Percentiles rank a stretch among this genome's conserved stretches.
Conservation (phyloP, 768 basidiomycete genomes). For the Kondoa subrosea region DNA sequence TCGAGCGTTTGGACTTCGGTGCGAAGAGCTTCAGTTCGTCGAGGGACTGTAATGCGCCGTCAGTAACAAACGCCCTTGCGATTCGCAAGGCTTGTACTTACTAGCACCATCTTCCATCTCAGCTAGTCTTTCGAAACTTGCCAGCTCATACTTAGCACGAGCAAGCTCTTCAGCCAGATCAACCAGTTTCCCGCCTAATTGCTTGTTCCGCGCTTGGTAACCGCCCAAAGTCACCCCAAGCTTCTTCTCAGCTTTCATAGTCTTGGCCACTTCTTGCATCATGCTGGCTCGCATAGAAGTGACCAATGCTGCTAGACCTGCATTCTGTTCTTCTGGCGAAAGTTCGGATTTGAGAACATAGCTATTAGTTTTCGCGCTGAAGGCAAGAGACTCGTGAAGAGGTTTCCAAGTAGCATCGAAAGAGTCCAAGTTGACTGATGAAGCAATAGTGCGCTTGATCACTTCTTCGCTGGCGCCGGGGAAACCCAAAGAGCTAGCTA, state of each 20-base stretch:
- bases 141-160: conserved; percentile 42
- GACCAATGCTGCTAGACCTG: conserved; percentile 49
- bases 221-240: conserved; percentile 74
- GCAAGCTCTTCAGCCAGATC: conserved; percentile 22
- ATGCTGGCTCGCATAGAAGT: conserved; percentile 51
- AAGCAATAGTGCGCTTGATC: conserved; percentile 56
- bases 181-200: conserved; percentile 35
- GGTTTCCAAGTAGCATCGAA: conserved; percentile 23
- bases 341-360: conserved; percentile 56
- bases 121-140: conserved; percentile 56
- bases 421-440: conserved; percentile 47
- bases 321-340: conserved; percentile 44
- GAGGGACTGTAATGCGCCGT: conserved; percentile 40
- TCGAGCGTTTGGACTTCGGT: conserved; percentile 75
- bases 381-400: conserved; percentile 41
- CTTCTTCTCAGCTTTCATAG: conserved; percentile 77
- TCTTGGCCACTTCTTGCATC: conserved; percentile 62
- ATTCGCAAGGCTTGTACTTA: not conserved
- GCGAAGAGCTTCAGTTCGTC: conserved; percentile 55
- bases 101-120: conserved; percentile 50
- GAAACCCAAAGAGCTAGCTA: conserved; percentile 64
- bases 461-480: conserved; percentile 64
- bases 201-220: conserved; percentile 58
- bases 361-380: conserved; percentile 40
- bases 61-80: not conserved